Conservation (phyloP, 2,329 filamentous ascomycete genomes). For the Bipolaris cookei region DNA sequence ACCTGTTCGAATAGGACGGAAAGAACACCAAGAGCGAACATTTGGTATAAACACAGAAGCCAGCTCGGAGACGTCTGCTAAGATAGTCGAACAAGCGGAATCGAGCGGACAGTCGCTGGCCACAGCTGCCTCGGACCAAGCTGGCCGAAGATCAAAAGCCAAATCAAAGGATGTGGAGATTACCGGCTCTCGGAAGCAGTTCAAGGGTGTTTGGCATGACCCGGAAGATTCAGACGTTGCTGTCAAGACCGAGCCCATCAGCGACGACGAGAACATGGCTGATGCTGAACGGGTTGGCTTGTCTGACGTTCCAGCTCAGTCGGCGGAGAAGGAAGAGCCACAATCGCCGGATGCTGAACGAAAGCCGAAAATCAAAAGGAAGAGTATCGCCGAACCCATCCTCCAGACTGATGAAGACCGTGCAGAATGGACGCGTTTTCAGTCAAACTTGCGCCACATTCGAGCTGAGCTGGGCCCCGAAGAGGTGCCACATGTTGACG, state of each 20-base stretch:
- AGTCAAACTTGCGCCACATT: conserved; percentile 55
- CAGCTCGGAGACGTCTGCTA: conserved; percentile 54
- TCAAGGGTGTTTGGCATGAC: conserved; percentile 55
- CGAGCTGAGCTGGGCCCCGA: conserved; percentile 55
- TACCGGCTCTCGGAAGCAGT: conserved; percentile 50
- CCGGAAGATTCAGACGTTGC: conserved; percentile 48
- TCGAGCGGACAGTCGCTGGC: conserved; percentile 34
- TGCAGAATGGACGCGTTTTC: conserved; percentile 58
- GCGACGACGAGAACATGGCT: conserved; percentile 52
- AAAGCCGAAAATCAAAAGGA: conserved; percentile 33
- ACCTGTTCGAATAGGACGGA: conserved; percentile 63
- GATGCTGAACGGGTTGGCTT: conserved; percentile 37
- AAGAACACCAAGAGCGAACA: conserved; percentile 62
- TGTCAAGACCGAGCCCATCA: conserved; percentile 63
- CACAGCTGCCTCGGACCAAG: conserved; percentile 25
- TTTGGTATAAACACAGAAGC: conserved; percentile 62
- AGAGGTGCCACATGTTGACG: conserved; percentile 41
- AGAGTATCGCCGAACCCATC: conserved; percentile 45
- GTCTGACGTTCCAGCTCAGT: conserved; percentile 9
- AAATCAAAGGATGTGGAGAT: conserved; percentile 55
- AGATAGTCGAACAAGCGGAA: conserved; percentile 47
- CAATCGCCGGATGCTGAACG: conserved; percentile 44
- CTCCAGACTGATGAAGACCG: conserved; percentile 61
- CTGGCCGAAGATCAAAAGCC: conserved; percentile 45
- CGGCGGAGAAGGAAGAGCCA: conserved; percentile 34